These are phyloP conservation scores for Grammothele lineata DNA, from an alignment of 768 basidiomycete genomes.

Conservation along the genomic window DNA sequence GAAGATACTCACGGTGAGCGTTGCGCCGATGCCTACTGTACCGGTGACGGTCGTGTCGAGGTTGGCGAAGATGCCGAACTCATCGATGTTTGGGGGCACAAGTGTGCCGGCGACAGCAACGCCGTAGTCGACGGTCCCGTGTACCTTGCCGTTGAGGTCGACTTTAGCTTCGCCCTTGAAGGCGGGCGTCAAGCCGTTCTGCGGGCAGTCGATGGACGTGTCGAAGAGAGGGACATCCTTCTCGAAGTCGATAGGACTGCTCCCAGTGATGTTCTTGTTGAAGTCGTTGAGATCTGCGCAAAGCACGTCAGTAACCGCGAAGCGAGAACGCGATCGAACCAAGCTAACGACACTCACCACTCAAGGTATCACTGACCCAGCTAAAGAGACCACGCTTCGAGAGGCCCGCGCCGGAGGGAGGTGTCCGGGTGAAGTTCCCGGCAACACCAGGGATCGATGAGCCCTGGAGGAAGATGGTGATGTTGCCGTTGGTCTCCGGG, in stretches of 20 bases:
- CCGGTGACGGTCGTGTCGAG: conserved; percentile 38
- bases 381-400: conserved; percentile 11
- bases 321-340: too few species aligned
- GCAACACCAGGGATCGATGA: conserved; percentile 8
- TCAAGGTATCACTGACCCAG: conserved; percentile 2
- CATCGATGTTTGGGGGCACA: conserved; percentile 28
- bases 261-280: conserved; percentile 14
- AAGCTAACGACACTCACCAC: too few species aligned
- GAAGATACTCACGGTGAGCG: conserved; percentile 29
- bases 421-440: conserved; percentile 7
- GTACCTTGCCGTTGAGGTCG: conserved; percentile 28
- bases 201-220: conserved; percentile 17
- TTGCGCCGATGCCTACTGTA: conserved; percentile 33
- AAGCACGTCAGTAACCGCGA: too few species aligned
- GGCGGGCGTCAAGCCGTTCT: conserved; percentile 10
- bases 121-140: conserved; percentile 32
- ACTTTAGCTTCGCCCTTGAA: conserved; percentile 20
- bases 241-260: conserved; percentile 17
- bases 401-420: not conserved
- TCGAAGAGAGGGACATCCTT: conserved; percentile 19
- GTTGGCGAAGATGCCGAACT: conserved; percentile 21
- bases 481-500: not conserved
- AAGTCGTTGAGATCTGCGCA: conserved; percentile 5
- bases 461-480: conserved; percentile 1
- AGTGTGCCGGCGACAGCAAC: conserved; percentile 41